Percentiles rank a stretch among this genome's conserved stretches.
Conservation (phyloP, 1,284 basidiomycete species). For the Phlebopus sp. region DNA sequence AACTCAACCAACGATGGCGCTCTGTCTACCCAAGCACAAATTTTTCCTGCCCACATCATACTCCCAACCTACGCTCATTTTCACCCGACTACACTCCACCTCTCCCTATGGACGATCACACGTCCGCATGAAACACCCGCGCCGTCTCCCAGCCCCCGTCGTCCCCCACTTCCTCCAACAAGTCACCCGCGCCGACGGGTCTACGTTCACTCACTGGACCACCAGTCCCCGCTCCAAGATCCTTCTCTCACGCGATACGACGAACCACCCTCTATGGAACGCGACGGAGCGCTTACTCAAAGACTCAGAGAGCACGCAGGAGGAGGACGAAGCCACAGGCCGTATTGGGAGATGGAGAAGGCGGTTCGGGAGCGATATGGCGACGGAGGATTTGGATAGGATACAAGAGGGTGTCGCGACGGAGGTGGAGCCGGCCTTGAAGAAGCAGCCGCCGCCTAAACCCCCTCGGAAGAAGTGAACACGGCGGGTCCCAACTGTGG, state of each 20-base stretch:
- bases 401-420: slow-evolving; percentile 25
- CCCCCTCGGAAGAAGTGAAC: slow-evolving; percentile 13
- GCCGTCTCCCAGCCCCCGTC: slow-evolving; percentile 72
- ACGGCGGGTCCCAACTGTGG: background rate
- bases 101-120: slow-evolving; percentile 78
- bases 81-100: slow-evolving; percentile 49
- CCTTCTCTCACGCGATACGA: slow-evolving; percentile 78
- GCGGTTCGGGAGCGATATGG: slow-evolving; percentile 64
- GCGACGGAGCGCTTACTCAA: slow-evolving; percentile 45
- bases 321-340: slow-evolving; percentile 66
- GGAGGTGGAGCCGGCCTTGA: slow-evolving; percentile 27
- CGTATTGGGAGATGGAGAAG: slow-evolving; percentile 78
- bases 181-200: slow-evolving; percentile 83
- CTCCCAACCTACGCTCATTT: slow-evolving; percentile 9
- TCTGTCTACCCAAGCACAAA: slow-evolving; percentile 11
- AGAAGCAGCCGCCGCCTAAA: slow-evolving; percentile 13
- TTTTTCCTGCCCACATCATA: too few species aligned
- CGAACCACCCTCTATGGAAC: slow-evolving; percentile 83
- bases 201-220: slow-evolving; percentile 80
- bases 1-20: slow-evolving; percentile 7
- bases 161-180: slow-evolving; percentile 82
- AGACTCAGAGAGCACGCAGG: slow-evolving; percentile 60
- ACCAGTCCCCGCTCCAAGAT: slow-evolving; percentile 78
- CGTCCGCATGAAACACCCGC: slow-evolving; percentile 66
- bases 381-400: slow-evolving; percentile 34